Evolutionary conservation across 495 filamentous ascomycete genomes (phyloP).

Genomic region (Daldinia grandis): DNA sequence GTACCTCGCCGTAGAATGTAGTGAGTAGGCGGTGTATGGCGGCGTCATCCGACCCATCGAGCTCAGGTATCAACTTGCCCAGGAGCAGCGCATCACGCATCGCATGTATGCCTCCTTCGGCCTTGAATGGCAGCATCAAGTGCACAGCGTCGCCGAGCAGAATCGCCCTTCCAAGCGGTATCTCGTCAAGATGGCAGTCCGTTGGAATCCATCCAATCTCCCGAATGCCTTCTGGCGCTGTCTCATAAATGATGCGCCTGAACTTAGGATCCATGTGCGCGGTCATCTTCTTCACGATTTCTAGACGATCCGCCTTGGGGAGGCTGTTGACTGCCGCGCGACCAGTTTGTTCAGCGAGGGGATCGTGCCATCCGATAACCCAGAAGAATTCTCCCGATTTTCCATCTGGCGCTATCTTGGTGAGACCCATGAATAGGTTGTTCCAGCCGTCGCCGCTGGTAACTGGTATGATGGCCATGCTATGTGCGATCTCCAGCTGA

Average conservation of each 20-base stretch:
- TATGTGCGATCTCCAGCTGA: conserved; percentile 44
- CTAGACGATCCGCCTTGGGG: conserved; percentile 26
- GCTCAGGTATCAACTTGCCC: conserved; percentile 23
- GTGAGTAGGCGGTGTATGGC: conserved; percentile 26
- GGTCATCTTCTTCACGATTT: conserved; percentile 33
- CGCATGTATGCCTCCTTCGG: conserved; percentile 36
- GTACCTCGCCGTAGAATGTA: conserved; percentile 36
- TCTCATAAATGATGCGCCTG: conserved; percentile 35
- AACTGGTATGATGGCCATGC: conserved; percentile 36
- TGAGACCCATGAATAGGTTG: conserved; percentile 39
- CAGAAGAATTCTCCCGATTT: conserved; percentile 44
- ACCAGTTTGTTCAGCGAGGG: conserved; percentile 32
- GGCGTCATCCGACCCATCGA: conserved; percentile 31
- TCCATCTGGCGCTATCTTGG: conserved; percentile 29
- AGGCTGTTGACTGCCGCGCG: conserved; percentile 21
- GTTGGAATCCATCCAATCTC: conserved; percentile 33
- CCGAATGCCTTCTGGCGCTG: conserved; percentile 26
- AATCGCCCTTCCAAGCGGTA: conserved; percentile 50
- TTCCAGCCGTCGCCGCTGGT: conserved; percentile 32
- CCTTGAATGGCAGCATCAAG: conserved; percentile 62
- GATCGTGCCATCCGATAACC: conserved; percentile 37
- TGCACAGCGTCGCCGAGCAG: conserved; percentile 63
- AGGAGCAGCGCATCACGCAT: conserved; percentile 37
- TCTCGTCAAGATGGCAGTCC: conserved; percentile 38
- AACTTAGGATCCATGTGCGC: conserved; percentile 37